Base-by-base conservation (phyloP, 2,329 filamentous ascomycete genomes). In the Pseudopithomyces chartarum region DNA sequence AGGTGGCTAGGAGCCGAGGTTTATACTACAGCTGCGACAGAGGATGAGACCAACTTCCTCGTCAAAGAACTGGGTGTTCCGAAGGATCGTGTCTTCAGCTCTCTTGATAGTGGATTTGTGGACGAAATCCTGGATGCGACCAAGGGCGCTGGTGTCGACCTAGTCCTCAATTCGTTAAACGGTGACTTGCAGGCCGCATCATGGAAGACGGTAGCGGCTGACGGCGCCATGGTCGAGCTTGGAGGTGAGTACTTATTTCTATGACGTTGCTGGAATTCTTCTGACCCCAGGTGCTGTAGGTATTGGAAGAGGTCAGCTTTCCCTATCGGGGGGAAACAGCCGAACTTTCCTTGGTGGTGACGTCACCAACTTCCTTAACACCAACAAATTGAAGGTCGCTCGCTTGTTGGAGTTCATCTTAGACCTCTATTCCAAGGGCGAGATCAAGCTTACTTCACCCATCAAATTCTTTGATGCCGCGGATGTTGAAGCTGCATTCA, bases 401-500 rank as follows among this genome's bases (percentile, higher is more conserved):
- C n/a, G 39, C 39, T 22, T 42, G 39, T 42, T 42, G 39, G n/a
- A 42, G 8, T 17, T 42, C 19, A 11, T 42, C 19, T 4, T 42
- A 22, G 39, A 20, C 4, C 39, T 42, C 7, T 42, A 42, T 19
- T 5, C 10, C 3, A 42, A 44, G 20, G 40, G 40, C 5, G 11
- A 23, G 2, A 26, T 44, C 20, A 23, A 44, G 12, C 40, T 22
- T 15, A 44, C 13, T 26, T 7, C 19, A 6, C 19, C 40, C 6
- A 6, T 44, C 19, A 23, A 12, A 12, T 2, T 22, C 12, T 44
- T 23, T 20, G 20, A 44, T 13, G 40, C 19, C 12, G 40, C 20
- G 12, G 22, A 44, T 5, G 15, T 64, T 12, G 38, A 56, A 6
- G 43, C 61, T n/a, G 65, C 62, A 8, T 59, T 63, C 22, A 43